Evolutionary conservation across 1,284 basidiomycete genomes (phyloP).

Genomic region (Heterobasidion irregulare): DNA sequence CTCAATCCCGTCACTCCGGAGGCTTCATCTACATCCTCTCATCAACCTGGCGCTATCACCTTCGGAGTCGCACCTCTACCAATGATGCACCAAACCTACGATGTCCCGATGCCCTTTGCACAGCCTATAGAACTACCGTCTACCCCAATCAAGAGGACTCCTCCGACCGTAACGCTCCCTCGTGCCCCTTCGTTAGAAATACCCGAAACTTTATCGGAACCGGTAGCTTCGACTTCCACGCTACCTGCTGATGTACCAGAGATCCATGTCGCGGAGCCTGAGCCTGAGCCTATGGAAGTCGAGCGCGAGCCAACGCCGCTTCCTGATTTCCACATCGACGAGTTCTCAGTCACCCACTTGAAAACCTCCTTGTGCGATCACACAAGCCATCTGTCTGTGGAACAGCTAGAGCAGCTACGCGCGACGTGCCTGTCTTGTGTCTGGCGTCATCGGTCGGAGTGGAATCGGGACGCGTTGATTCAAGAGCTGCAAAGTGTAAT

Average conservation of each 20-base stretch:
- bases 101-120: no score
- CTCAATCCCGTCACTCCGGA: background rate
- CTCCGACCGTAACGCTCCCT: no score
- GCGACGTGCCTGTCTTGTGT: conserved; percentile 75
- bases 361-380: conserved; percentile 34
- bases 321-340: conserved; percentile 60
- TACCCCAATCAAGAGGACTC: no score
- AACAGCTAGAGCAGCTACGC: conserved; percentile 90
- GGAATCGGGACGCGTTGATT: conserved; percentile 73
- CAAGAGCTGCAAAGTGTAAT: conserved; percentile 48
- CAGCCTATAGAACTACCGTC: no score
- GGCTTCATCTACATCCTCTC: background rate
- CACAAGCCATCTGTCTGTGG: conserved; percentile 63
- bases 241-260: background rate
- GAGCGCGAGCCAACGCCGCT: conserved; percentile 54
- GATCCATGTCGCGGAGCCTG: conserved; percentile 1
- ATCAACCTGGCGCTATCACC: background rate
- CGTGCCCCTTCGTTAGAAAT: no score
- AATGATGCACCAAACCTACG: no score
- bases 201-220: no score
- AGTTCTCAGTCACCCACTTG: conserved; percentile 36
- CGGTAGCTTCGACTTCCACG: background rate
- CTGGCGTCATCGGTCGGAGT: conserved; percentile 76
- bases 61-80: background rate
- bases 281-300: conserved; percentile 34